These are phyloP conservation scores for Wickerhamiella cacticola DNA, from an alignment of 805 yeast genomes.

Conservation along the genomic window DNA sequence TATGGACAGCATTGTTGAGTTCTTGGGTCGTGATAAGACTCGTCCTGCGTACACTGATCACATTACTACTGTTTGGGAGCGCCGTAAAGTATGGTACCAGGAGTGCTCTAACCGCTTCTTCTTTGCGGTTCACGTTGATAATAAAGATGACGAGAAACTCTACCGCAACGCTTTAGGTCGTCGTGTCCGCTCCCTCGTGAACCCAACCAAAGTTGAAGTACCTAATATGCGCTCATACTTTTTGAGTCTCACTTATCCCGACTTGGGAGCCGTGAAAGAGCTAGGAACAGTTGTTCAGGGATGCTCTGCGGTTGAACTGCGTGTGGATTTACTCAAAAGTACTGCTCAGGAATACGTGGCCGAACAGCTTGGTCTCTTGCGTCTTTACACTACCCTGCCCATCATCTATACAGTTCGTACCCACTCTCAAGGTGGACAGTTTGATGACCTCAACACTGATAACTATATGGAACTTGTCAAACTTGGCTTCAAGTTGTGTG, in stretches of 20 bases:
- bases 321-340: conserved; percentile 57
- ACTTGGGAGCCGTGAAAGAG: conserved; percentile 35
- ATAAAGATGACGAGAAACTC: conserved; percentile 41
- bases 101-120: conserved; percentile 70
- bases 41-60: conserved; percentile 84
- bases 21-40: conserved; percentile 62
- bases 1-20: conserved; percentile 62
- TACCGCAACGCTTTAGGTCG: conserved; percentile 36
- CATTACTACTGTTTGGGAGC: conserved; percentile 67
- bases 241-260: conserved; percentile 60
- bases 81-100: conserved; percentile 67
- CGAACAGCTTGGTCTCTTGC: conserved; percentile 57
- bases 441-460: conserved; percentile 46
- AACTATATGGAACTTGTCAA: conserved; percentile 40
- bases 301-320: conserved; percentile 67
- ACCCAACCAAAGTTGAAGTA: conserved; percentile 33
- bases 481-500: conserved; percentile 64
- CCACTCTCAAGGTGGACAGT: conserved; percentile 66
- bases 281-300: conserved; percentile 52
- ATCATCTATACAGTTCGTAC: conserved; percentile 75
- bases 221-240: conserved; percentile 45
- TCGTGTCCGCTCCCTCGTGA: conserved; percentile 31
- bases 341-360: conserved; percentile 44
- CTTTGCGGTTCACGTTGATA: conserved; percentile 60
- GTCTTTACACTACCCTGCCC: conserved; percentile 56